Base-by-base conservation (phyloP, 257 asterid genomes). In the Rhazya stricta region DNA sequence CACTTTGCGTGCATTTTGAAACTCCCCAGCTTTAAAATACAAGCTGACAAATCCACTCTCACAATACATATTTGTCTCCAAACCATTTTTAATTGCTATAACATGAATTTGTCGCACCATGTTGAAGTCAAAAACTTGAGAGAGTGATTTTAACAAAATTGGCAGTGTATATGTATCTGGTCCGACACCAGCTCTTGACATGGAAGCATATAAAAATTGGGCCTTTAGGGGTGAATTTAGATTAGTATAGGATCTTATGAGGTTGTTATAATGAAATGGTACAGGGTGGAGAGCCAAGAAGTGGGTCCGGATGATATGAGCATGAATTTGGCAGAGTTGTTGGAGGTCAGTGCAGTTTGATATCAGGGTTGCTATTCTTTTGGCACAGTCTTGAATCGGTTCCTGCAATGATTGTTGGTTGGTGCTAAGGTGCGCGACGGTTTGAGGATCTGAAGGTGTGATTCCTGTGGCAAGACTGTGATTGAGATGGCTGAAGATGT, bases 41-140 rank as follows among this genome's bases (percentile, higher is more conserved):
- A 81, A 42, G n/a, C 91, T 85, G 2, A 94, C 89, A 62, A 92
- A 85, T 29, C 96, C 96, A 81, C 97, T 94, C 83, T 88, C 94
- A 73, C 90, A 88, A 74, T 90, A 90, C 90, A 86, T 77, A 77
- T 92, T 85, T 30, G 71, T 62, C 16, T 84, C 91, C 30, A 92
- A 72, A 13, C 88, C 94, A 65, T 27, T 56, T 81, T 89, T 90
- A 32, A 87, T 12, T 19, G 91, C 84, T 60, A 85, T 16, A 62
- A 79, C 89, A 72, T 94, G 96, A 37, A 86, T 71, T 79, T 88
- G 91, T 67, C 83, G 76, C 29, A 79, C 84, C 18, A 91, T 57
- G 0, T 60, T 58, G 19, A 46, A 25, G n/a, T 88, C 86, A 67
- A 80, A 53, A 69, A 60, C 58, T 19, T 75, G 89, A 69, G 84